Conservation (phyloP, 1,284 basidiomycete species). For the Ceratobasidium sp. region DNA sequence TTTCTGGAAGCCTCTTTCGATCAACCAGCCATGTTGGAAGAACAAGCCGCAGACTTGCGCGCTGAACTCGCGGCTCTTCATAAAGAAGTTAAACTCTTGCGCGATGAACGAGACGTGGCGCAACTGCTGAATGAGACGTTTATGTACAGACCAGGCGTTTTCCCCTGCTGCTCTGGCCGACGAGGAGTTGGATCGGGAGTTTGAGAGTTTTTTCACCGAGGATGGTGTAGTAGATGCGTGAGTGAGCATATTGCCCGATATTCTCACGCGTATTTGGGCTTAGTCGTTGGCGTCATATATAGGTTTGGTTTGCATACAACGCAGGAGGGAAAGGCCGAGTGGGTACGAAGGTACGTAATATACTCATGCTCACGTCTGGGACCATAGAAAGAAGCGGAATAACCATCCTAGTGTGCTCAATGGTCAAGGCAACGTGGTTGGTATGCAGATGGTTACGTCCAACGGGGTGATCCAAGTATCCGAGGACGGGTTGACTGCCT, state of each 20-base stretch:
- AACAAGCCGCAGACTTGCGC: constrained; percentile 15
- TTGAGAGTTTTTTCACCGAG: constrained; percentile 35
- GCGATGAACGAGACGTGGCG: constrained; percentile 28
- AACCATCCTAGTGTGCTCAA: constrained; percentile 1
- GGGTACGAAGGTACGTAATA: constrained; percentile 19
- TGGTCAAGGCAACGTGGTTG: constrained; percentile 27
- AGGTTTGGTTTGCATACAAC: constrained; percentile 36
- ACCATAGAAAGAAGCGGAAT: no score
- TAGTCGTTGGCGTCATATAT: no score
- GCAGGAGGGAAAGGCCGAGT: constrained; percentile 23
- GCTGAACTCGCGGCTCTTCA: constrained; percentile 19
- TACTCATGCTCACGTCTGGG: neutral
- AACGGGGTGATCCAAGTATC: constrained; percentile 12
- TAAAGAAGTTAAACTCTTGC: constrained; percentile 15
- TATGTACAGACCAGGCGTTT: constrained; percentile 38
- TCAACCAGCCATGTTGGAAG: constrained; percentile 16
- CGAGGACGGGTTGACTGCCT: constrained; percentile 1
- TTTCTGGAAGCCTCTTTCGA: neutral
- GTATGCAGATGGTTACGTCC: constrained; percentile 33
- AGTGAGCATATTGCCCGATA: neutral
- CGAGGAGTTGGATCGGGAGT: constrained; percentile 15
- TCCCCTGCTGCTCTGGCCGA: neutral
- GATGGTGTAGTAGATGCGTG: constrained; percentile 30
- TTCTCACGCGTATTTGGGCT: neutral
- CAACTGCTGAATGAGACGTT: constrained; percentile 24